Conservation (phyloP, 2,329 filamentous ascomycete species). For the Chrysoporthe deuterocubensis region DNA sequence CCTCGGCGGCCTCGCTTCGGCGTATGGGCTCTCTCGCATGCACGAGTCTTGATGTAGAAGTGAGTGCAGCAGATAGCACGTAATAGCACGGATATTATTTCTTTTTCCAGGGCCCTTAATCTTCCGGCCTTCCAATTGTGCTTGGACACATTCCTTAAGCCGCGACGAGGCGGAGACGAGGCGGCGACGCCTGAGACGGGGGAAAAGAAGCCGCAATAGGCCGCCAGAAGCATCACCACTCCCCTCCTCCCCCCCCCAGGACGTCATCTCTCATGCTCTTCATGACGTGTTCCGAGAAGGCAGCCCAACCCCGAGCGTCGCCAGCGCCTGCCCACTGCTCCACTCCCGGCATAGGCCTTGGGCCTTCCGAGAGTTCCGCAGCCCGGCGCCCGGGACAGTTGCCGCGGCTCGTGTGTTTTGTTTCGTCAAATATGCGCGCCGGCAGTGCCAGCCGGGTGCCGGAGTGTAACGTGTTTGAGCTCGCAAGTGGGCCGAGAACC, state of each 20-base stretch:
- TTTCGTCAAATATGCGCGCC: conserved; percentile 21
- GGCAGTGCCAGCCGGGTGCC: conserved; percentile 11
- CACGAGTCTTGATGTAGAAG: background rate
- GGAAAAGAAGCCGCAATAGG: background rate
- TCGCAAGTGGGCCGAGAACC: conserved; percentile 6
- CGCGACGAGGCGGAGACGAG: background rate
- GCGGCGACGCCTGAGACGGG: background rate
- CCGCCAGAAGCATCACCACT: background rate
- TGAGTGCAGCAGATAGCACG: background rate
- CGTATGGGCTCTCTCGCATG: background rate
- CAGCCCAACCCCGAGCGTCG: background rate
- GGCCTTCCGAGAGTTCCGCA: background rate
- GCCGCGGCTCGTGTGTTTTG: conserved; percentile 22
- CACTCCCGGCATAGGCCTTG: background rate
- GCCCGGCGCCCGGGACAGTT: conserved; percentile 15
- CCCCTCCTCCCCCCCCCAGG: background rate
- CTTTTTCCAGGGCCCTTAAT: background rate
- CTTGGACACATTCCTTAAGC: background rate
- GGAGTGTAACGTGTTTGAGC: conserved; percentile 18
- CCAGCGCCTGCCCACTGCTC: background rate
- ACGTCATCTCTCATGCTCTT: background rate
- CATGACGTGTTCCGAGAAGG: conserved; percentile 3
- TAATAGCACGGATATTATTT: background rate
- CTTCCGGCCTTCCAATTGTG: background rate
- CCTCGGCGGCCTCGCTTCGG: background rate